Evolutionary conservation across 2,329 filamentous ascomycete species (phyloP).

Genomic region (Lojkania enalia): DNA sequence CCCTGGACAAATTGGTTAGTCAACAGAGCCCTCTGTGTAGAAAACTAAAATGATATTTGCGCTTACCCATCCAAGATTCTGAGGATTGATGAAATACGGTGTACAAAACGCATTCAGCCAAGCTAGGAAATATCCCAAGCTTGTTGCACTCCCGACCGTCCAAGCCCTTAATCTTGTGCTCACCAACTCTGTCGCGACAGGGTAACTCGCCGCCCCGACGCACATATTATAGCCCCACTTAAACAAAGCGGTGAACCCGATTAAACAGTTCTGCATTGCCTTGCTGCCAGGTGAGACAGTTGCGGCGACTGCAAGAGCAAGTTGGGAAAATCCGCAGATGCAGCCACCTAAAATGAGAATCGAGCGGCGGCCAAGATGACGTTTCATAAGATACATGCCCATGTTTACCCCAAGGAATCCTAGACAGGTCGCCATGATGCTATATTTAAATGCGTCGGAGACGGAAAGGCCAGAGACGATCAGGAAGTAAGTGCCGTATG

Average conservation of each 20-base stretch:
- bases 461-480: slow-evolving; percentile 21
- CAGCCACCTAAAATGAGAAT: slow-evolving; percentile 54
- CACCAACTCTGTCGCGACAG: slow-evolving; percentile 36
- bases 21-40: too few relatives aligned
- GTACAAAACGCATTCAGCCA: slow-evolving; percentile 44
- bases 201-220: slow-evolving; percentile 37
- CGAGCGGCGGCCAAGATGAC: slow-evolving; percentile 51
- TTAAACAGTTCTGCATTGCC: slow-evolving; percentile 28
- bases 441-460: slow-evolving; percentile 51
- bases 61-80: slow-evolving; percentile 44
- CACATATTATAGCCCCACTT: slow-evolving; percentile 42
- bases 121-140: slow-evolving; percentile 42
- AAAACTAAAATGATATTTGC: slow-evolving; percentile 52
- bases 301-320: slow-evolving; percentile 49
- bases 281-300: slow-evolving; percentile 27
- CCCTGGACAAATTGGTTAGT: slow-evolving; percentile 17
- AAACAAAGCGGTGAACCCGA: slow-evolving; percentile 43
- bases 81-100: slow-evolving; percentile 48
- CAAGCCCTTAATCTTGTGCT: slow-evolving; percentile 41
- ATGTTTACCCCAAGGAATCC: slow-evolving; percentile 55
- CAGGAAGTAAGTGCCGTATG: slow-evolving; percentile 54
- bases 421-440: slow-evolving; percentile 57
- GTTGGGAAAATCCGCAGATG: slow-evolving; percentile 50
- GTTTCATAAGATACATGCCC: slow-evolving; percentile 54
- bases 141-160: slow-evolving; percentile 40